A percentile compares a stretch with the other conserved stretches of the same genome.
Evolutionary conservation across 208 protist species (phyloP).

Genomic region (Wallacemonas rigidus): DNA sequence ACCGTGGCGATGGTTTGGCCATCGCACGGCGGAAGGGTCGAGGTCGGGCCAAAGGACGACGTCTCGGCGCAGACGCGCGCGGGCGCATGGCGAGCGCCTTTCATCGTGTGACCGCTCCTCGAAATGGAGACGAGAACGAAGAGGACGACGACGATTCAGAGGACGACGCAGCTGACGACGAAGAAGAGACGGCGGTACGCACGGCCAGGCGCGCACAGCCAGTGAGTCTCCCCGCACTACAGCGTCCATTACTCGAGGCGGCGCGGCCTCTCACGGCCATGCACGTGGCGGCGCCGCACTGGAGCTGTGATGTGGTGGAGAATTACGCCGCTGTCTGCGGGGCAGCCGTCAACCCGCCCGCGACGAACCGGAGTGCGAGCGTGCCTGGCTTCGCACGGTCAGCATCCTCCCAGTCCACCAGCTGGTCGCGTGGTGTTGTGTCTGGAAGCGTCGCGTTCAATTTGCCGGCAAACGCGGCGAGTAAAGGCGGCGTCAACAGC

Average conservation of each 20-base stretch:
- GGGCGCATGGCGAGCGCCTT: background rate
- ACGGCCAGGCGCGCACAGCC: background rate
- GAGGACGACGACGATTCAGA: background rate
- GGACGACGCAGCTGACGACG: too few relatives aligned
- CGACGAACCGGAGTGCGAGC: background rate
- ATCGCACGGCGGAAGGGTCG: background rate
- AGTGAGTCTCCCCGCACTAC: background rate
- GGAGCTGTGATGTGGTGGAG: slow-evolving; percentile 6
- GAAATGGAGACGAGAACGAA: background rate
- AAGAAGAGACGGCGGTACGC: too few relatives aligned
- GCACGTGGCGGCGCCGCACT: background rate
- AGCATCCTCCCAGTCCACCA: background rate
- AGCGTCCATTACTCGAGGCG: background rate
- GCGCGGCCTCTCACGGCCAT: background rate
- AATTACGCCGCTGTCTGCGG: background rate
- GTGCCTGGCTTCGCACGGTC: background rate
- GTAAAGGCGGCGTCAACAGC: background rate
- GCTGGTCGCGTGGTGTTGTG: background rate
- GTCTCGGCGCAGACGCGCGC: background rate
- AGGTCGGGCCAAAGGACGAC: background rate
- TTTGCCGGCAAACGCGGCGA: background rate
- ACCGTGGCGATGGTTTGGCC: slow-evolving; percentile 11
- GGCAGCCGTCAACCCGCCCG: background rate
- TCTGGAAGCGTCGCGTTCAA: too few relatives aligned
- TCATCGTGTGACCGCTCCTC: background rate